Base-by-base conservation (phyloP, 2,329 filamentous ascomycete genomes). In the Diaporthe ilicicola region DNA sequence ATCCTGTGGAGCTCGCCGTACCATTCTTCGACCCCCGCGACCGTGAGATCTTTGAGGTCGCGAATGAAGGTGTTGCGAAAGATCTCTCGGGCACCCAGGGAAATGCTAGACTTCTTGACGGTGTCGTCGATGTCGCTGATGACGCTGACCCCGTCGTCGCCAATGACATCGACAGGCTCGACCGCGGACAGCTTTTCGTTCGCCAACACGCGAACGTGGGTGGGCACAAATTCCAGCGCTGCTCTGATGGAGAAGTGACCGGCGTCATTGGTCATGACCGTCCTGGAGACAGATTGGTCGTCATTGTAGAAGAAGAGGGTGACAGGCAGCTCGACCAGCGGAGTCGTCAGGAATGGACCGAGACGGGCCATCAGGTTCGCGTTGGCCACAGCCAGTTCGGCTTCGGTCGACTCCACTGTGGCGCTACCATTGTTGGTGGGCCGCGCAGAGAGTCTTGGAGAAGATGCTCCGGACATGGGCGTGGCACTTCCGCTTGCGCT, bases 91-190 rank as follows among this genome's bases (percentile, higher is more conserved):
- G 95, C 92, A 8, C 97, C 96, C 66, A 89, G 89, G 2, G 90
- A 89, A 74, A 99, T 98, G 70, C 95, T 97, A 24, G 96, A 98
- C 76, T 94, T 92, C 80, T 99, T 99, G 78, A 99, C 92, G 0
- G 96, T 99, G 81, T 99, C 96, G 78, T 99, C 96, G 74, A 99
- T 96, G 79, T 99, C 96, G 79, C 94, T 98, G 79, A 99, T 98
- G 71, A 99, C 78, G 80, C 95, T 98, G 73, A 99, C 89, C 50
- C 96, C 96, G 27, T 84, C 85, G 0, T 93, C 89, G 71, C 95
- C 92, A 4, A 92, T 94, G 64, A 98, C 84, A 50, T 90, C 86
- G 54, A 99, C 87, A 69, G 93, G 88, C 74, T 96, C 92, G 1
- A 92, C 94, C 0, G 91, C 91, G 19, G 95, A 97, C 4, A 99